These are phyloP conservation scores for Karstenula rhodostoma DNA, from an alignment of 2,329 filamentous ascomycete genomes.

Conservation along the genomic window DNA sequence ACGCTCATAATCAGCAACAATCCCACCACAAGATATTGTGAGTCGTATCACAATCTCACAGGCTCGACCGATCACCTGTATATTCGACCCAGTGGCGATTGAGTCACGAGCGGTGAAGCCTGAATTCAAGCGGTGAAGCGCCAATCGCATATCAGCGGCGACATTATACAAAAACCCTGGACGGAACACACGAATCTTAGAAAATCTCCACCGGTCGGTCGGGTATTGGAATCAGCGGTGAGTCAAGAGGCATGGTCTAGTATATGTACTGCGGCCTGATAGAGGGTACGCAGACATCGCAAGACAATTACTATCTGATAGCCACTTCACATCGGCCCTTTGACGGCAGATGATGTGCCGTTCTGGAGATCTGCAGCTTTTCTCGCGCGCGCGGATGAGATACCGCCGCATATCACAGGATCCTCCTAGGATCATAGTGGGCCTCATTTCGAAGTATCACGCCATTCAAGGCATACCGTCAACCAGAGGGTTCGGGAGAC, in stretches of 20 bases:
- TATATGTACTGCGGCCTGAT: neutral
- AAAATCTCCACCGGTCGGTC: neutral
- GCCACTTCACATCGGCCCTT: neutral
- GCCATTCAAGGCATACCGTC: neutral
- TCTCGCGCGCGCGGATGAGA: neutral
- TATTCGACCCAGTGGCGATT: neutral
- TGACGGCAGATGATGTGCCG: neutral
- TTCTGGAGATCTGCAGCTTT: neutral
- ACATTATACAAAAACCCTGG: neutral
- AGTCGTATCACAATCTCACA: neutral
- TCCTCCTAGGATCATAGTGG: neutral
- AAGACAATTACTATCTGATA: neutral
- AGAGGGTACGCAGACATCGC: neutral
- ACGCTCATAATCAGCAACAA: neutral
- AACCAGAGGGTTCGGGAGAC: neutral
- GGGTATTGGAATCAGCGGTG: neutral
- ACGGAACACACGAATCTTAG: neutral
- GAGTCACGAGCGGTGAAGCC: conserved; percentile 4
- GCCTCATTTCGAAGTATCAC: neutral
- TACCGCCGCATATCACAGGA: neutral
- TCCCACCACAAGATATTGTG: neutral
- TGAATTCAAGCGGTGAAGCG: neutral
- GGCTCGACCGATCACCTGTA: neutral
- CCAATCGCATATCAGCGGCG: neutral
- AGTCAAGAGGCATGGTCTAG: neutral